Conservation (phyloP, 306 rosid genomes). For the Acmispon strigosus region DNA sequence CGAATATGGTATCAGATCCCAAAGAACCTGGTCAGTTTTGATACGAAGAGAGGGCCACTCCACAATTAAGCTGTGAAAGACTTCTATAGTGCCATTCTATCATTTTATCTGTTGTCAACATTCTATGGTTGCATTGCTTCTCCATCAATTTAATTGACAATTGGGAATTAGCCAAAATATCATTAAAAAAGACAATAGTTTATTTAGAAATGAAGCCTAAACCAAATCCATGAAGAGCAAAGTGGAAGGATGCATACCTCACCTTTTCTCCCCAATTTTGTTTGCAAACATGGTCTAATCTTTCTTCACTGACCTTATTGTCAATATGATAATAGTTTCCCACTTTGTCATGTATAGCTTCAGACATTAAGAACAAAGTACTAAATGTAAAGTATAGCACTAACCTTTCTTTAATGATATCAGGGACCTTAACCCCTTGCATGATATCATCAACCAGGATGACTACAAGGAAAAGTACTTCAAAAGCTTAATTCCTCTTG, state of each 20-base stretch:
- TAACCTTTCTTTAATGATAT: conserved; percentile 18
- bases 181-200: background rate
- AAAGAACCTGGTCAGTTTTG: no score
- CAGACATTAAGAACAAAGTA: background rate
- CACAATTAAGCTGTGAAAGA: no score
- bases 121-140: background rate
- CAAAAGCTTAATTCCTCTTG: conserved; percentile 61
- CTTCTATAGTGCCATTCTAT: no score
- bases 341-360: background rate
- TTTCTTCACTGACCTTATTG: background rate
- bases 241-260: background rate
- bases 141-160: background rate
- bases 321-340: background rate
- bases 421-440: conserved; percentile 95
- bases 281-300: background rate
- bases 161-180: background rate
- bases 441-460: conserved; percentile 51
- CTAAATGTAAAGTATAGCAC: background rate
- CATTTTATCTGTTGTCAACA: background rate
- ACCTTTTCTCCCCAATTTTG: background rate
- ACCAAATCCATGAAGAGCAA: background rate
- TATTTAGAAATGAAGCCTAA: background rate
- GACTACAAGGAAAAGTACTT: conserved; percentile 81
- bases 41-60: no score
- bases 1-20: no score